Base-by-base conservation (phyloP, 2,329 filamentous ascomycete species). In the Graphilbum fragrans region DNA sequence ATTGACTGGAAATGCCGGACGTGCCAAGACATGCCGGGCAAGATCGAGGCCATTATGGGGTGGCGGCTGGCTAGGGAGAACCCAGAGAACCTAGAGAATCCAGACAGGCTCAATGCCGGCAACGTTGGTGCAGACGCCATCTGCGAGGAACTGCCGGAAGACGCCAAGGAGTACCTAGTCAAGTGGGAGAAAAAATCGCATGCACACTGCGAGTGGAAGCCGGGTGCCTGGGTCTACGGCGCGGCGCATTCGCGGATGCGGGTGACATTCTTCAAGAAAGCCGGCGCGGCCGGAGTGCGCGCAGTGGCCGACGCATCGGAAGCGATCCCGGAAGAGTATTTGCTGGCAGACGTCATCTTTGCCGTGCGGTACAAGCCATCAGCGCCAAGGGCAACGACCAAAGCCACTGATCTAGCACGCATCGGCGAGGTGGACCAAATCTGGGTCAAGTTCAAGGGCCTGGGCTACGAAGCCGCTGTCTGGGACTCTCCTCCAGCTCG, bases 391-490 rank as follows among this genome's bases (percentile, higher is more conserved):
- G 2, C 16, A 65, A 6, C 45, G 6, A 61, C 74, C 11, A 70
- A 71, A 25, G 77, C 72, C 21, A 77, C 82, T 49, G 74, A 80
- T 39, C 67, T 86, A 45, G 72, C 72, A 31, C 77, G 82, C 5
- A 78, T 90, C 33, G 70, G 74, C 27, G 74, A 86, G 49, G 77
- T 98, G 19, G 70, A 77, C 38, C 72, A 78, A 51, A 80, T 86
- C 0, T 73, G 81, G 38, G 83, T 94, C 62, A 98, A 98, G 57
- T 96, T 88, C 59, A 86, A 93, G 58, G 92, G 92, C 12, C 72
- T 98, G 8, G 73, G 80, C 5, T 96, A 98, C 54, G 86, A 94
- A 47, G 87, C 95, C 45, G 75, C 78, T 1, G 87, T 94, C 0
- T 95, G 90, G 90, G 88, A 94, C 51, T 69, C 73, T 2, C 86